Evolutionary conservation across 805 yeast species (phyloP).

Genomic region (Candida patagonica): DNA sequence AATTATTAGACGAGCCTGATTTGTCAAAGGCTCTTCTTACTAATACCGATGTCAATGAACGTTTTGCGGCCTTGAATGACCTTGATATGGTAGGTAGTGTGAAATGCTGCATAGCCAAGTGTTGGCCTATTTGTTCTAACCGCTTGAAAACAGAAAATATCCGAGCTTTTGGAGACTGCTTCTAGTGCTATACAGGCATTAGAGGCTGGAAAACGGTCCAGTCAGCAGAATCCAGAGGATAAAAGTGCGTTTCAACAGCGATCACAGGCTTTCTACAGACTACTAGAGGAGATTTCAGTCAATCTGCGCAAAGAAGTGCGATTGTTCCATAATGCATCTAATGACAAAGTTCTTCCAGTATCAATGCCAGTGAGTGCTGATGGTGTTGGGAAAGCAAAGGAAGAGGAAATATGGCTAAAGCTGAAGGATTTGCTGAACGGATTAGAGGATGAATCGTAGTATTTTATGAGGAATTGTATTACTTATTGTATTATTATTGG

Average conservation of each 20-base stretch:
- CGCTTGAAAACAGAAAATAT: conserved; percentile 14
- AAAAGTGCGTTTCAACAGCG: conserved; percentile 36
- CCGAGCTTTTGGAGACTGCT: conserved; percentile 21
- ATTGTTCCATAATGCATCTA: conserved; percentile 41
- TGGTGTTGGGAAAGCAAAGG: conserved; percentile 50
- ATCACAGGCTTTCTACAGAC: conserved; percentile 40
- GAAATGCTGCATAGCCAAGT: not conserved
- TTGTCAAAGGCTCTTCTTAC: conserved; percentile 21
- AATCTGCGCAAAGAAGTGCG: conserved; percentile 58
- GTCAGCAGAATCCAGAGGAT: conserved; percentile 9
- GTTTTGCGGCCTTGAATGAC: conserved; percentile 22
- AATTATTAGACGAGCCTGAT: conserved; percentile 17
- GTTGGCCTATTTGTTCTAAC: too few species aligned
- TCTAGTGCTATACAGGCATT: conserved; percentile 21
- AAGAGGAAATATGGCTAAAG: conserved; percentile 31
- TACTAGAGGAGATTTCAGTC: conserved; percentile 50
- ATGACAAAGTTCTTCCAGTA: conserved; percentile 53
- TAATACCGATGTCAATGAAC: conserved; percentile 19
- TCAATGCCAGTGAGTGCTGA: conserved; percentile 63
- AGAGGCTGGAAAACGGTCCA: conserved; percentile 20
- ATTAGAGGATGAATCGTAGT: too few species aligned
- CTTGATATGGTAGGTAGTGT: conserved; percentile 16
- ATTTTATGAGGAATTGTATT: too few species aligned
- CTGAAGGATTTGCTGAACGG: conserved; percentile 15
- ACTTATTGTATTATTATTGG: too few species aligned